Percentiles rank a stretch among this genome's conserved stretches.
Conservation (phyloP, 1,139 yeast species). For the Geotrichum aggregatum region DNA sequence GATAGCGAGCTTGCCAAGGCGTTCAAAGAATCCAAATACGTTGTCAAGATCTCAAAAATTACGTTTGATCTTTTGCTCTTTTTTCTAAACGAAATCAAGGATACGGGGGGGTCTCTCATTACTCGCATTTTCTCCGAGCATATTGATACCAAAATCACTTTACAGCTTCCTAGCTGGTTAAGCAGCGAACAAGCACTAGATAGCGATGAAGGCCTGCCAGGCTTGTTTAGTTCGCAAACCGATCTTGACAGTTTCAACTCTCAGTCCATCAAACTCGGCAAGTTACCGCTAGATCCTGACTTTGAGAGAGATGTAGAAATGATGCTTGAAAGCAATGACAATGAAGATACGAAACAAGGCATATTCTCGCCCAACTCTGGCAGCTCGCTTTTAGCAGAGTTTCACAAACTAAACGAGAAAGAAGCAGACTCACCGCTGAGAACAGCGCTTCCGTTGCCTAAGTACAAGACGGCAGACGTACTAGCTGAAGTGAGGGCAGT, state of each 20-base stretch:
- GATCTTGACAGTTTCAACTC: constrained; percentile 54
- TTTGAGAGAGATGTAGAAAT: constrained; percentile 79
- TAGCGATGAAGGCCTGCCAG: constrained; percentile 63
- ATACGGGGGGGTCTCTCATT: constrained; percentile 83
- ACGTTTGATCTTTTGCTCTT: constrained; percentile 78
- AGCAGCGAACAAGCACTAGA: constrained; percentile 38
- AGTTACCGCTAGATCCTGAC: constrained; percentile 79
- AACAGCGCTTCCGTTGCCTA: constrained; percentile 79
- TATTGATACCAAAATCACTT: constrained; percentile 58
- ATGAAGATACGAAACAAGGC: constrained; percentile 26
- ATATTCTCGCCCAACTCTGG: constrained; percentile 4
- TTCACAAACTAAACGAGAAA: constrained; percentile 42
- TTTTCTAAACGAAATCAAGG: constrained; percentile 87
- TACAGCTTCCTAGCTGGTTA: constrained; percentile 38
- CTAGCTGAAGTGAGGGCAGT: constrained; percentile 72
- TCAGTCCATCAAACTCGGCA: constrained; percentile 75
- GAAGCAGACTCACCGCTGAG: constrained; percentile 65
- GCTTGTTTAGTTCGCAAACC: constrained; percentile 48
- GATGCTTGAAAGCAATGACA: constrained; percentile 72
- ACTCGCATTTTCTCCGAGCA: constrained; percentile 84
- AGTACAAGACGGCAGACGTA: constrained; percentile 73
- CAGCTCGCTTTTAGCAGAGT: constrained; percentile 47
- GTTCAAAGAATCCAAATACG: constrained; percentile 68
- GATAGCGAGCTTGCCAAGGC: constrained; percentile 80
- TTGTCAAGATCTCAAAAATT: constrained; percentile 73